Percentiles rank a stretch among this genome's conserved stretches.
Evolutionary conservation across 768 basidiomycete species (phyloP).

Genomic region (Leccinum sublutescens): DNA sequence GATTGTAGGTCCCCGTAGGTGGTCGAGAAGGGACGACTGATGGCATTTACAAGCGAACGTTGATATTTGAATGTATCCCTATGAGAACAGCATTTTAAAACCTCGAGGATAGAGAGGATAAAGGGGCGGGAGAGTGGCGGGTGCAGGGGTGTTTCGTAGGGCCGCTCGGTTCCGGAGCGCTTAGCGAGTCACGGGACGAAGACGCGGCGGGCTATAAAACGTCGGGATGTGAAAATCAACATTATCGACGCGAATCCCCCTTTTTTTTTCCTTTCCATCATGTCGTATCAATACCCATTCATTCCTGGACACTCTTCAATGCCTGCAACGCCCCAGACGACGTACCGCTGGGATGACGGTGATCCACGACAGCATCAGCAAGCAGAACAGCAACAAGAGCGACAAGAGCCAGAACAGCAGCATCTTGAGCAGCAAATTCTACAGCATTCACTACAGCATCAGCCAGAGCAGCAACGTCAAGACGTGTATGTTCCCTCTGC

Average conservation of each 20-base stretch:
- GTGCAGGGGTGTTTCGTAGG: conserved; percentile 4
- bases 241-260: conserved; percentile 17
- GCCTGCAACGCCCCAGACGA: conserved; percentile 46
- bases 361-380: conserved; percentile 7
- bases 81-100: neutral
- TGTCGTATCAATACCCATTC: conserved; percentile 52
- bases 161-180: neutral
- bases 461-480: conserved; percentile 29
- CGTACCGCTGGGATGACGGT: conserved; percentile 45
- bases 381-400: conserved; percentile 17
- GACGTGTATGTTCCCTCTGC: conserved; percentile 20
- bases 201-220: conserved; percentile 32
- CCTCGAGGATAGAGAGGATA: no score
- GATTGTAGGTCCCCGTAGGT: neutral
- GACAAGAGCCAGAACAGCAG: conserved; percentile 35
- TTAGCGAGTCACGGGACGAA: conserved; percentile 27
- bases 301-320: conserved; percentile 46
- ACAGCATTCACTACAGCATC: conserved; percentile 38
- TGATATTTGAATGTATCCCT: neutral
- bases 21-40: no score
- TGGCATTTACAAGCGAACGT: neutral
- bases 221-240: conserved; percentile 18
- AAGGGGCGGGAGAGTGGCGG: neutral
- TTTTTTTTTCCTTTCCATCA: conserved; percentile 31
- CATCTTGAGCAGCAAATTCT: conserved; percentile 38